These are phyloP conservation scores for Dothideomycetes sp. DNA, from an alignment of 2,329 filamentous ascomycete species.

Conservation along the genomic window DNA sequence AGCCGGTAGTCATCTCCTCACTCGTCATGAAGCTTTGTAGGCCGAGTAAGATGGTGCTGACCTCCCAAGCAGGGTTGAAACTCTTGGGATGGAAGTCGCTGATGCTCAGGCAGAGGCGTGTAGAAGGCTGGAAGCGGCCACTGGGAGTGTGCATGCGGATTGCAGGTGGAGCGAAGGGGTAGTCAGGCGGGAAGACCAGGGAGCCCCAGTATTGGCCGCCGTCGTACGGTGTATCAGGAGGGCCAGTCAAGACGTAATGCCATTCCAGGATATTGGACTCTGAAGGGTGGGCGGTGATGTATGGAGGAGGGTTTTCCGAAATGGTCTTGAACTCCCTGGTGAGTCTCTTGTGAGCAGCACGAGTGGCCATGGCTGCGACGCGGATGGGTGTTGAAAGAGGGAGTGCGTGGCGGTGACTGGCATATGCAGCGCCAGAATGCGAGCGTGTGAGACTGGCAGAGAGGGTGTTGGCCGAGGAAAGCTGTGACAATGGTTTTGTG, in stretches of 20 bases:
- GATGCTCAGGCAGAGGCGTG: constrained; percentile 86
- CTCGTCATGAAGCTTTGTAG: constrained; percentile 96
- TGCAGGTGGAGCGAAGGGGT: constrained; percentile 91
- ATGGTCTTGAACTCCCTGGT: constrained; percentile 25
- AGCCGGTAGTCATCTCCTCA: constrained; percentile 96
- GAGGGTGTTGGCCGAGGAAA: no score
- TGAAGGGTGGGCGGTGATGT: constrained; percentile 21
- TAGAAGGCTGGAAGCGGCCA: constrained; percentile 87
- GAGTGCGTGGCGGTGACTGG: no score
- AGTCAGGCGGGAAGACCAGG: constrained; percentile 87
- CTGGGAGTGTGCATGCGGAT: constrained; percentile 99
- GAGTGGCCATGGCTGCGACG: constrained; percentile 23
- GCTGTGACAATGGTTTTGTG: no score
- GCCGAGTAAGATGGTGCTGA: constrained; percentile 89
- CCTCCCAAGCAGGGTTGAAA: constrained; percentile 98
- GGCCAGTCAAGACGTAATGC: constrained; percentile 69
- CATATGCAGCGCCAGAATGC: no score
- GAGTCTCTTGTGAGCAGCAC: constrained; percentile 27
- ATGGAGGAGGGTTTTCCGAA: constrained; percentile 22
- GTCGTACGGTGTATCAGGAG: constrained; percentile 86
- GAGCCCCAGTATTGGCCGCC: constrained; percentile 98
- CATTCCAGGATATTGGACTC: constrained; percentile 25
- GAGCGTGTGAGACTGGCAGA: no score
- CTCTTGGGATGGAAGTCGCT: constrained; percentile 96
- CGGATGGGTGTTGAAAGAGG: background rate